Percentiles rank a stretch among this genome's conserved stretches.
Conservation (phyloP, 148 eudicot genomes). For the Camellia granthamiana region DNA sequence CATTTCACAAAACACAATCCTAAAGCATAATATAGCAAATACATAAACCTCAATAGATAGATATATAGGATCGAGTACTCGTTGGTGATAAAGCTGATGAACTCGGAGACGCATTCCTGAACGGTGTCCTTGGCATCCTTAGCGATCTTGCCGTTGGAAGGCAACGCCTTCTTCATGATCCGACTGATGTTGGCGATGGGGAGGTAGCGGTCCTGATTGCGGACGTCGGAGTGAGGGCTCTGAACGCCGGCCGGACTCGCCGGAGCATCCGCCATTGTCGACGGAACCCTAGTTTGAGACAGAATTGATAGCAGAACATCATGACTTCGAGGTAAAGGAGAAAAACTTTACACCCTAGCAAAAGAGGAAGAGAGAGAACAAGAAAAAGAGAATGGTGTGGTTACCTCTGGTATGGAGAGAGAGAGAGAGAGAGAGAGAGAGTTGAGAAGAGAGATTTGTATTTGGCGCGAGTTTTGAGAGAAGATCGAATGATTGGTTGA, state of each 20-base stretch:
- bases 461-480: constrained; percentile 1
- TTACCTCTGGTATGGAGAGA: not conserved
- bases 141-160: constrained; percentile 47
- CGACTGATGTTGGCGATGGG: constrained; percentile 54
- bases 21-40: not conserved
- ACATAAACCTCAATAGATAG: not conserved
- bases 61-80: constrained; percentile 28
- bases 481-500: not conserved
- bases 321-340: not conserved
- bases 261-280: constrained; percentile 26
- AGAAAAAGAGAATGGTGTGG: not conserved
- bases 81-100: constrained; percentile 57
- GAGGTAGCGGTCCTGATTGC: constrained; percentile 30
- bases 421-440: not conserved
- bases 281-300: not conserved
- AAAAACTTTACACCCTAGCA: not conserved
- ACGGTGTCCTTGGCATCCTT: constrained; percentile 60
- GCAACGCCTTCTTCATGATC: constrained; percentile 51
- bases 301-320: not conserved
- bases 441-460: not conserved
- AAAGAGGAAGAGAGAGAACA: not conserved
- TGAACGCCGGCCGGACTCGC: constrained; percentile 28
- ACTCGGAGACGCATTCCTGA: constrained; percentile 58
- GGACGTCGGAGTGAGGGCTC: constrained; percentile 29
- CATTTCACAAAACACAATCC: not conserved